These are phyloP conservation scores for Penicillium italicum DNA, from an alignment of 2,329 filamentous ascomycete genomes.

Conservation along the genomic window DNA sequence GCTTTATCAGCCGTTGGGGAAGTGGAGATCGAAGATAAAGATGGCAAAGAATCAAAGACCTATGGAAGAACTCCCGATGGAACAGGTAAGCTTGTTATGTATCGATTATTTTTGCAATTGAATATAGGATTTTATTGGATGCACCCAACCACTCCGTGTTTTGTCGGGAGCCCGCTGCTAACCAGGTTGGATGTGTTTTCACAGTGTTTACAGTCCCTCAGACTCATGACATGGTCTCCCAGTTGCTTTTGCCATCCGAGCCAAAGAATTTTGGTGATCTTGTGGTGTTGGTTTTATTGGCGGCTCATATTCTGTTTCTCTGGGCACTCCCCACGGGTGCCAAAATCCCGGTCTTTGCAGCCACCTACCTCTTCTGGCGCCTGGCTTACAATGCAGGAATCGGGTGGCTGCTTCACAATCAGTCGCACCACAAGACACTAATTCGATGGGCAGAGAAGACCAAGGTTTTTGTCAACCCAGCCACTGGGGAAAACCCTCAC, in stretches of 20 bases:
- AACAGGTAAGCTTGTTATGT: slow-evolving; percentile 63
- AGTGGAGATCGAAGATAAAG: slow-evolving; percentile 45
- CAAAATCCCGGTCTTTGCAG: slow-evolving; percentile 73
- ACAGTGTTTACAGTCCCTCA: slow-evolving; percentile 91
- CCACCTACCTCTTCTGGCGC: slow-evolving; percentile 88
- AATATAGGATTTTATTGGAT: neutral
- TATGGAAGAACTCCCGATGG: slow-evolving; percentile 89
- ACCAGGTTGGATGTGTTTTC: slow-evolving; percentile 14
- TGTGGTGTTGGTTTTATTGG: slow-evolving; percentile 74
- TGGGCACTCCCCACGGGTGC: slow-evolving; percentile 66
- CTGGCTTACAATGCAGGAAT: slow-evolving; percentile 91
- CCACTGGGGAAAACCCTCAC: slow-evolving; percentile 74
- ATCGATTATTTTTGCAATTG: neutral
- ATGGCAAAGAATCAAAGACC: slow-evolving; percentile 65
- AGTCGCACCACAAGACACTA: slow-evolving; percentile 83
- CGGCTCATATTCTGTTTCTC: slow-evolving; percentile 67
- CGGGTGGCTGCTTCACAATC: slow-evolving; percentile 79
- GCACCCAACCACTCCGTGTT: neutral
- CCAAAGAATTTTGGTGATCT: slow-evolving; percentile 91
- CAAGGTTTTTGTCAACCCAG: slow-evolving; percentile 79
- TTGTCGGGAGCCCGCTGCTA: slow-evolving; percentile 16
- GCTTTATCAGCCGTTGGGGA: slow-evolving; percentile 36
- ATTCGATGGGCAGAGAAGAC: slow-evolving; percentile 83
- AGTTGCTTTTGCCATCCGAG: slow-evolving; percentile 88
- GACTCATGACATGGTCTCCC: slow-evolving; percentile 98